phyloP scores from a whole-genome alignment of 192 early-diverging fungal genomes.

The Backusella parvicylindrica region DNA sequence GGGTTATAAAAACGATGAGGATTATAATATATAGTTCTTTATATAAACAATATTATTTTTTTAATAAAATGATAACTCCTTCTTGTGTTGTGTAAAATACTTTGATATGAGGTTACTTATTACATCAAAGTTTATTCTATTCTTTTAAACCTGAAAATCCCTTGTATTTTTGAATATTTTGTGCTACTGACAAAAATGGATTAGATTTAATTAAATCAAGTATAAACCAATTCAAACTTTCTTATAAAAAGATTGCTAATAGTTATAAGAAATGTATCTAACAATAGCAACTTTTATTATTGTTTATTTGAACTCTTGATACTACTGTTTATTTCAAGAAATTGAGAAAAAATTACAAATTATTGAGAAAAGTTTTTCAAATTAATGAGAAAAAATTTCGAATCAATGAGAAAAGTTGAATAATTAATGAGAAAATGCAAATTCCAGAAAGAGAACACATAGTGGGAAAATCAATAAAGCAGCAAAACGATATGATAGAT shows the following conservation, averaged over 20 bases:
- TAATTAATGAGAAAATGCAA: no score
- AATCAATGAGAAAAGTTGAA: no score
- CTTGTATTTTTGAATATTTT: neutral
- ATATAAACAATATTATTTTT: neutral
- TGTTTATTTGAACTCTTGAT: no score
- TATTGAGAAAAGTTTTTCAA: no score
- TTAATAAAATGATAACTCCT: neutral
- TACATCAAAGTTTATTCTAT: neutral
- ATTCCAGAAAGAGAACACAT: no score
- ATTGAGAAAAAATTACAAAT: no score
- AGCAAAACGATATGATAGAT: no score
- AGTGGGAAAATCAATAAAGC: no score
- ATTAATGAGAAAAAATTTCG: no score
- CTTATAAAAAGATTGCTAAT: neutral
- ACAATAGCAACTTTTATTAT: no score
- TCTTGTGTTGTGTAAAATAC: neutral
- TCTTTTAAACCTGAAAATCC: neutral
- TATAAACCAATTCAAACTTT: neutral
- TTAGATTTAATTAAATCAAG: neutral
- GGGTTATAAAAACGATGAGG: neutral
- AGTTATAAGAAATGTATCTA: neutral
- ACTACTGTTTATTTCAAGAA: no score
- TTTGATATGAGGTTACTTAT: neutral
- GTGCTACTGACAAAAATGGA: neutral
- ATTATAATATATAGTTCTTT: neutral